Base-by-base conservation (phyloP, 768 basidiomycete genomes). In the Lactarius tabidus region DNA sequence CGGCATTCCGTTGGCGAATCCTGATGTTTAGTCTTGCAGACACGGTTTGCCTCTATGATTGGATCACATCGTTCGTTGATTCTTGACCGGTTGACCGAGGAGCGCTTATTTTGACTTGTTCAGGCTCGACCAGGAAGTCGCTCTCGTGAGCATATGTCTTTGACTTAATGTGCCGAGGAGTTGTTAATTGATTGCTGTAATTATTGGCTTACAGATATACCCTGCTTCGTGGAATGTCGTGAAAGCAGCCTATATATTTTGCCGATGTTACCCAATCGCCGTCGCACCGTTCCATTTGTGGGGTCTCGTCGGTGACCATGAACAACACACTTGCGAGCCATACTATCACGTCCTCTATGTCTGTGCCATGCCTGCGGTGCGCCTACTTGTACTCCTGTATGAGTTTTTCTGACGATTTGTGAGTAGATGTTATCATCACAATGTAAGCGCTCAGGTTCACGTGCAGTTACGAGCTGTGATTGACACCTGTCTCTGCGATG, bases 41-140 rank as follows among this genome's bases (percentile, higher is more conserved):
- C 17, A 41, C 43, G 7, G 14, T 70, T 31, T 56, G 64, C n/a
- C 52, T 70, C 41, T 70, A 70, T 63, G 69, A 70, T 54, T 70
- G 69, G 69, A 39, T 70, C 23, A 64, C 59, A 29, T 60, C 63
- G 69, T 70, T 28, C 60, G 69, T 69, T 12, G 12, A 52, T 39
- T 38, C n/a, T 33, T 48, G 3, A 45, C 10, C 1, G 54, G 39
- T 59, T 31, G 20, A 51, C 33, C 36, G 36, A 1, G 20, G 2
- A 6, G 0, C 17, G 9, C 18, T 36, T 12, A 45, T 31, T 62
- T 35, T 41, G 18, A 23, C 14, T 9, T 26, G 26, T 36, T 29
- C 26, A 69, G 67, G 28, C 58, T 69, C 3, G 67, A 68, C 36
- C 18, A 63, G 23, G 67, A 69, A 59, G 43, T 59, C 17, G 20